A percentile compares a stretch with the other conserved stretches of the same genome.
Evolutionary conservation across 257 asterid species (phyloP).

Genomic region (Capsicum chinense): DNA sequence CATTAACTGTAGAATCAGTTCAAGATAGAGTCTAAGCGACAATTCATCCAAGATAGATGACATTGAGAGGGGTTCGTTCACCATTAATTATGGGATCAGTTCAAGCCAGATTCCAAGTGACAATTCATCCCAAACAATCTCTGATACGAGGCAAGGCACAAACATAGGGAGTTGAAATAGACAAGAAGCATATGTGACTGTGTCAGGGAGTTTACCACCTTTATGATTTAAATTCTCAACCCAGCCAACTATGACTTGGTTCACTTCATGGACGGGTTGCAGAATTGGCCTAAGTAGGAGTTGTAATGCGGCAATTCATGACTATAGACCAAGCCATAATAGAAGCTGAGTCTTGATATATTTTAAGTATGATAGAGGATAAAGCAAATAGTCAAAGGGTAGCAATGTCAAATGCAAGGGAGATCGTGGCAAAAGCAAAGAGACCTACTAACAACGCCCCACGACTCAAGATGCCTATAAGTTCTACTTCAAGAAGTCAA

Average conservation of each 20-base stretch:
- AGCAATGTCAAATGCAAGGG: background rate
- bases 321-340: background rate
- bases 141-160: too few relatives aligned
- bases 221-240: background rate
- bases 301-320: background rate
- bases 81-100: too few relatives aligned
- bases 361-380: too few relatives aligned
- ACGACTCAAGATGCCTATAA: background rate
- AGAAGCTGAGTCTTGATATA: background rate
- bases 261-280: background rate
- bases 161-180: background rate
- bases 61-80: too few relatives aligned
- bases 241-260: background rate
- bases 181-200: background rate
- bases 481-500: background rate
- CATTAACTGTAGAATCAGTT: too few relatives aligned
- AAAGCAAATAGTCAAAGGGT: background rate
- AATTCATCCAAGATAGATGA: too few relatives aligned
- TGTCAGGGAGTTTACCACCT: background rate
- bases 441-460: background rate
- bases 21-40: too few relatives aligned
- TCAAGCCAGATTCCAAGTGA: too few relatives aligned
- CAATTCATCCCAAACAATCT: too few relatives aligned
- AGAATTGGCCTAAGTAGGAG: conserved; percentile 12
- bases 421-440: background rate